A percentile compares a stretch with the other conserved stretches of the same genome.
Evolutionary conservation across 345 rosid species (phyloP).

Genomic region (Melaleuca alternifolia): DNA sequence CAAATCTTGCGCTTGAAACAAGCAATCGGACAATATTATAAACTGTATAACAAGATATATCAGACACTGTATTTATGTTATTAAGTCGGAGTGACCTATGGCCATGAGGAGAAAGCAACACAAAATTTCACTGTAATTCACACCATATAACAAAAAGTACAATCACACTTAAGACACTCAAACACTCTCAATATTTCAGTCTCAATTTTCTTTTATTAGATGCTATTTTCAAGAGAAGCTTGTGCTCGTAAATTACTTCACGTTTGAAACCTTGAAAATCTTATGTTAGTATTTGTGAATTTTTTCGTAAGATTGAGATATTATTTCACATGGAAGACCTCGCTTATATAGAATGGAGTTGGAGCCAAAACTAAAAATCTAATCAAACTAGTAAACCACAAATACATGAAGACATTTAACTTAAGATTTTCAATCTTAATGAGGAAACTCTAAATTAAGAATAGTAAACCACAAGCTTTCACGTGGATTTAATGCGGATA

Average conservation of each 20-base stretch:
- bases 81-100: background rate
- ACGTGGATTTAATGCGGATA: too few species aligned
- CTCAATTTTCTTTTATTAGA: background rate
- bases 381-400: background rate
- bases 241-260: background rate
- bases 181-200: background rate
- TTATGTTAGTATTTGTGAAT: too few species aligned
- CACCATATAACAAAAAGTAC: background rate
- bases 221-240: background rate
- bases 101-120: background rate
- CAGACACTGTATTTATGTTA: accelerated
- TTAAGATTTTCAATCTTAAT: too few species aligned
- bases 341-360: too few species aligned
- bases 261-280: too few species aligned
- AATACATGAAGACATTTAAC: too few species aligned
- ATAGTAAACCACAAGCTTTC: too few species aligned
- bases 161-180: background rate
- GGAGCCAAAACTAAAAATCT: background rate
- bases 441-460: too few species aligned
- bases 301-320: background rate
- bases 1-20: too few species aligned
- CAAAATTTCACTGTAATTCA: accelerated
- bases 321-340: too few species aligned
- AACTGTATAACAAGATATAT: too few species aligned
- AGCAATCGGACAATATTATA: accelerated